Conservation (phyloP, 768 basidiomycete genomes). For the Dictyophora rubrovolvata region DNA sequence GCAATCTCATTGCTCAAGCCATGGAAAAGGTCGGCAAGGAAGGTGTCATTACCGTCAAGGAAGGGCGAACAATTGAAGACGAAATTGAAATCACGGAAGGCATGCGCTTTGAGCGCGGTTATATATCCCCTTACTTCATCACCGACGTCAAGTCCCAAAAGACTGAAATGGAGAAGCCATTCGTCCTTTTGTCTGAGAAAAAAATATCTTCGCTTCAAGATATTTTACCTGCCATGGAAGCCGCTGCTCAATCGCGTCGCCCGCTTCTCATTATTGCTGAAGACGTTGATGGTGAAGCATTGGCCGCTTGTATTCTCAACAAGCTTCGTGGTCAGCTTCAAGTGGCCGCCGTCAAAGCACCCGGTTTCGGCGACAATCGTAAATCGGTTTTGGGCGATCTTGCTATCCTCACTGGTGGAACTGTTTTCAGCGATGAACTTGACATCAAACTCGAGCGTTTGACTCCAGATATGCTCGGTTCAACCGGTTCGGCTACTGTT, state of each 20-base stretch:
- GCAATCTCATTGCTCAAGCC: conserved; percentile 91
- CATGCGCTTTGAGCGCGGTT: conserved; percentile 99
- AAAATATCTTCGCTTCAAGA: conserved; percentile 94
- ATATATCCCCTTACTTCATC: conserved; percentile 96
- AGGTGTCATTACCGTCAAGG: conserved; percentile 99
- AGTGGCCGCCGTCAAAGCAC: conserved; percentile 92
- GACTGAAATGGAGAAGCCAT: conserved; percentile 94
- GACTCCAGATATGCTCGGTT: conserved; percentile 80
- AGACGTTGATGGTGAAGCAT: conserved; percentile 95
- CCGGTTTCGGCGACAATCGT: conserved; percentile 98
- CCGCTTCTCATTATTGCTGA: conserved; percentile 96
- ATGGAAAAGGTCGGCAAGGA: conserved; percentile 99
- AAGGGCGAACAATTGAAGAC: conserved; percentile 95
- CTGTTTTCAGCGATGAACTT: conserved; percentile 93
- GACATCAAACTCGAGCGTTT: conserved; percentile 96
- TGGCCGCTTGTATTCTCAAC: conserved; percentile 97
- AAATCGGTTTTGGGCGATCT: conserved; percentile 96
- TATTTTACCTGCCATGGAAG: conserved; percentile 85
- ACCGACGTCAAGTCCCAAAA: conserved; percentile 96
- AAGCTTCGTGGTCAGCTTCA: conserved; percentile 96
- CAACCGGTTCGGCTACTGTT: conserved; percentile 83
- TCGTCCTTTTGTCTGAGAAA: conserved; percentile 91
- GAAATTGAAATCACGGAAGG: conserved; percentile 99
- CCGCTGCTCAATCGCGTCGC: conserved; percentile 63
- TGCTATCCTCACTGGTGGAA: conserved; percentile 94